These are phyloP conservation scores for Cladorrhinum sp. DNA, from an alignment of 2,329 filamentous ascomycete species.

Conservation along the genomic window DNA sequence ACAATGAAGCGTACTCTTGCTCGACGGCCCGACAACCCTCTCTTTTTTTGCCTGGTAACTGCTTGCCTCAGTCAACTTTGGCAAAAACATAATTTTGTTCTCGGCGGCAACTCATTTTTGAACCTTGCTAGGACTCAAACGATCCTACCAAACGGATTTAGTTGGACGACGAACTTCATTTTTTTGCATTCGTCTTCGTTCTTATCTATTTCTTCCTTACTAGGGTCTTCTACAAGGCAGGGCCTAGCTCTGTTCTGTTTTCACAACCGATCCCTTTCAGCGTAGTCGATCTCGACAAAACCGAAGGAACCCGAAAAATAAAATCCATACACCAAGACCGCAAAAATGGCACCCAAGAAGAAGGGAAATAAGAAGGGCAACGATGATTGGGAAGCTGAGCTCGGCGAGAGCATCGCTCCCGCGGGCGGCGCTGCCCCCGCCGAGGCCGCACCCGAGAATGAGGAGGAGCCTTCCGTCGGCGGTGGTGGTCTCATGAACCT, in stretches of 20 bases:
- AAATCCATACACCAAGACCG: neutral
- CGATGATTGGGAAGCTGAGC: conserved; percentile 92
- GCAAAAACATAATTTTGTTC: neutral
- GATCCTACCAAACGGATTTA: neutral
- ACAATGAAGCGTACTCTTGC: neutral
- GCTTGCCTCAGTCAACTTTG: neutral
- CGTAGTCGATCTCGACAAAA: neutral
- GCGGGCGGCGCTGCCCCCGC: conserved; percentile 53
- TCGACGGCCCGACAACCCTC: neutral
- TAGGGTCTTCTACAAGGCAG: neutral
- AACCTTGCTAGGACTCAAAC: neutral
- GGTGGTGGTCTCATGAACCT: conserved; percentile 74
- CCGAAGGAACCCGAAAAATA: neutral
- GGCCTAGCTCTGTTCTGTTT: conserved; percentile 1
- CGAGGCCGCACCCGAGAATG: conserved; percentile 48
- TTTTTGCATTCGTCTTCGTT: neutral
- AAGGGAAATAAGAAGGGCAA: conserved; percentile 80
- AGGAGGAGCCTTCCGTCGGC: conserved; percentile 53
- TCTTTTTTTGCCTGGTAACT: neutral
- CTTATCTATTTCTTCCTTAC: neutral
- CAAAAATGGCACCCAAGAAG: conserved; percentile 87
- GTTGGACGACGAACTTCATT: neutral
- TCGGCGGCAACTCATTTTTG: neutral
- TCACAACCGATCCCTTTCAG: neutral
- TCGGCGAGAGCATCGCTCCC: conserved; percentile 73